Evolutionary conservation across 176 grass and related monocot genomes (phyloP).

Genomic region (Themeda triandra): DNA sequence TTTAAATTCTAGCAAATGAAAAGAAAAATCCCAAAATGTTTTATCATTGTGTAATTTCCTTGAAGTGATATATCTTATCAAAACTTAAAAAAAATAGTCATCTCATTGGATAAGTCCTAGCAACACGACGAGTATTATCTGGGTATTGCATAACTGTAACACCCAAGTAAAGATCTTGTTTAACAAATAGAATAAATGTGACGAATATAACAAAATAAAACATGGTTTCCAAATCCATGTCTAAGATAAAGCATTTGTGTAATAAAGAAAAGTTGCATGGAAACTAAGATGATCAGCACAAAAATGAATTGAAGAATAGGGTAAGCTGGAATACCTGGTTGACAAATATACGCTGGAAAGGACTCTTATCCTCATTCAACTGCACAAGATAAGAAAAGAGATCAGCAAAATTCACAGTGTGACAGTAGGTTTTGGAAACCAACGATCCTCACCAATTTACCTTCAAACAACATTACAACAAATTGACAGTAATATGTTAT

Average conservation of each 20-base stretch:
- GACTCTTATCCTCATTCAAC: slow-evolving; percentile 98
- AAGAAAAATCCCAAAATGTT: neutral
- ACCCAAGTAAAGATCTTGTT: neutral
- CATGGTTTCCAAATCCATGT: neutral
- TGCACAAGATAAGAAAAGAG: slow-evolving; percentile 41
- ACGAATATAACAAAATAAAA: slow-evolving; percentile 9
- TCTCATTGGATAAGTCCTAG: neutral
- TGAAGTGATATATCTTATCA: neutral
- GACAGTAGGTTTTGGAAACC: neutral
- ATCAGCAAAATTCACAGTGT: neutral
- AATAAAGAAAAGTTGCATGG: slow-evolving; percentile 14
- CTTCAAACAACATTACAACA: neutral
- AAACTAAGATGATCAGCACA: slow-evolving; percentile 16
- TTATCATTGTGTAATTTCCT: neutral
- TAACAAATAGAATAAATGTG: slow-evolving; percentile 9
- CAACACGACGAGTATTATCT: neutral
- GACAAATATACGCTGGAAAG: slow-evolving; percentile 98
- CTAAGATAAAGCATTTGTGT: neutral
- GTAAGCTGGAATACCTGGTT: slow-evolving; percentile 71
- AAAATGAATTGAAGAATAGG: neutral
- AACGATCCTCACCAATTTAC: neutral
- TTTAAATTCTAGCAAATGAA: neutral
- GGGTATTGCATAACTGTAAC: neutral
- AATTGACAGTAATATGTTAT: neutral
- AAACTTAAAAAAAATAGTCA: neutral